Percentiles rank a stretch among this genome's conserved stretches.
These are phyloP conservation scores for Suillus fuscotomentosus DNA, from an alignment of 768 basidiomycete species.

Conservation along the genomic window DNA sequence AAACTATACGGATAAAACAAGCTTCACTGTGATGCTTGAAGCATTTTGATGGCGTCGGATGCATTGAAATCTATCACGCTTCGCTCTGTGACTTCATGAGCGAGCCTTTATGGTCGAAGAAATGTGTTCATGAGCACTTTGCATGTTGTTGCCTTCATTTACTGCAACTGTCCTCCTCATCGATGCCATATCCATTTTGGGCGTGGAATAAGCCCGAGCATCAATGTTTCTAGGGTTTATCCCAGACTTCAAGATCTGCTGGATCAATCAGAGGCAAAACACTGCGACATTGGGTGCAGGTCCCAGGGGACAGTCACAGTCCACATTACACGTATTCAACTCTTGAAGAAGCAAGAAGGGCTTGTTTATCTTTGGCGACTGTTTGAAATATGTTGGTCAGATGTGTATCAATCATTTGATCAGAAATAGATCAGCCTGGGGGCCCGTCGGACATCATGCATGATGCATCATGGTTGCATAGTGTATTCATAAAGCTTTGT, in stretches of 20 bases:
- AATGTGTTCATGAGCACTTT: neutral
- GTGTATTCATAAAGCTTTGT: neutral
- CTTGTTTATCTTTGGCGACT: constrained; percentile 16
- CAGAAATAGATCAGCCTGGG: neutral
- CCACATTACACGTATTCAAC: neutral
- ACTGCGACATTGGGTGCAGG: neutral
- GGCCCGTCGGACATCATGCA: neutral
- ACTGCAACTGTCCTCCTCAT: neutral
- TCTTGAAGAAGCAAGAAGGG: neutral
- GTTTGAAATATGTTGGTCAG: neutral
- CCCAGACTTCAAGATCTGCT: neutral
- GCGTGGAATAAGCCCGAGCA: neutral
- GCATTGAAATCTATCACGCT: neutral
- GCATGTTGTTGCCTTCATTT: neutral
- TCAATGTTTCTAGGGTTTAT: neutral
- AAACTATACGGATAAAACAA: neutral
- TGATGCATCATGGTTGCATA: neutral
- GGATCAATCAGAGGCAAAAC: neutral
- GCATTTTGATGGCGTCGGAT: neutral
- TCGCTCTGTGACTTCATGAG: neutral
- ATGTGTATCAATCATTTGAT: neutral
- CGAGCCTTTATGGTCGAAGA: neutral
- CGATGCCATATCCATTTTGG: no score
- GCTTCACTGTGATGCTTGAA: neutral
- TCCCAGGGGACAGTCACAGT: neutral